Evolutionary conservation across 352 stramenopile species (phyloP).

Genomic region (Phytophthora idaei): DNA sequence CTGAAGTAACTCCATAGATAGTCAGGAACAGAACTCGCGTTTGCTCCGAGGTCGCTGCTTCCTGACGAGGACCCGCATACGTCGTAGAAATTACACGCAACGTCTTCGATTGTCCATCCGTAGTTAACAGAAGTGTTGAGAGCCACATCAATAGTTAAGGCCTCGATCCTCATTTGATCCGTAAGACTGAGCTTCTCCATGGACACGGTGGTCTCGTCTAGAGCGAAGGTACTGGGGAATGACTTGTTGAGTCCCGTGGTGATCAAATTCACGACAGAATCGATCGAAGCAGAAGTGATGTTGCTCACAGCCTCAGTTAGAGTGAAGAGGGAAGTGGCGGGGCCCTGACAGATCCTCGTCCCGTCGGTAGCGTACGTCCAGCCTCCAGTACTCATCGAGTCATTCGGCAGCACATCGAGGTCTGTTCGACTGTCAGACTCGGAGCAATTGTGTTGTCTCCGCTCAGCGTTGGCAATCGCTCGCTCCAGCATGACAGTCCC

Average conservation of each 20-base stretch:
- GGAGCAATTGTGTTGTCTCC: conserved; percentile 44
- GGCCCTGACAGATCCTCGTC: conserved; percentile 46
- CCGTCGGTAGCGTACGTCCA: conserved; percentile 41
- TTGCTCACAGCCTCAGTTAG: conserved; percentile 32
- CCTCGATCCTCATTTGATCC: conserved; percentile 34
- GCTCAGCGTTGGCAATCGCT: conserved; percentile 36
- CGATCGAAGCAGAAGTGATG: conserved; percentile 15
- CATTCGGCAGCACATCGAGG: conserved; percentile 20
- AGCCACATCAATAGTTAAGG: conserved; percentile 37
- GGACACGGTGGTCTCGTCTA: conserved; percentile 33
- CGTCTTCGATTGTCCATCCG: conserved; percentile 19
- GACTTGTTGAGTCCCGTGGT: conserved; percentile 36
- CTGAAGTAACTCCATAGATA: conserved; percentile 35
- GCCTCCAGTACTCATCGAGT: conserved; percentile 14
- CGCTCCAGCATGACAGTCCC: conserved; percentile 49
- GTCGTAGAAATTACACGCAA: conserved; percentile 14
- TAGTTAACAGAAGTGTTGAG: conserved; percentile 29
- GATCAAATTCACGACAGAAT: conserved; percentile 31
- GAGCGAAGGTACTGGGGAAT: conserved; percentile 28
- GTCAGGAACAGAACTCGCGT: conserved; percentile 14
- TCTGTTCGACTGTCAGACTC: conserved; percentile 41
- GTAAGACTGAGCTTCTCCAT: conserved; percentile 32
- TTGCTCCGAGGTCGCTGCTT: neutral
- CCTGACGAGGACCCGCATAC: conserved; percentile 4
- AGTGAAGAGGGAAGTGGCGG: conserved; percentile 40